phyloP scores from a whole-genome alignment of 164 flowering plant genomes.

The Dillenia suffruticosa region DNA sequence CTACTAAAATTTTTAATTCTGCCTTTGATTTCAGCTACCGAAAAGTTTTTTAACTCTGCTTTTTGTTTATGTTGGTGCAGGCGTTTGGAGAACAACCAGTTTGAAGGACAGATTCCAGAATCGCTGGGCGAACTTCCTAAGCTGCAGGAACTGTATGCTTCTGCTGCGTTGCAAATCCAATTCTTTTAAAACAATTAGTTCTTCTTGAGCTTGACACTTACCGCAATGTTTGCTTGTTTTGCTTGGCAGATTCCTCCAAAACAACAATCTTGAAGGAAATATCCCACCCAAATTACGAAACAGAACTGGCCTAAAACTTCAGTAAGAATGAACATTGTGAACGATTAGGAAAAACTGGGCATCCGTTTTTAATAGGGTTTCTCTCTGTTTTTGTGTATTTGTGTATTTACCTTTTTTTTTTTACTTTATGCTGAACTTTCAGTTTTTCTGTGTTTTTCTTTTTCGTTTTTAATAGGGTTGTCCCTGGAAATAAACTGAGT shows the following conservation, averaged over 20 bases:
- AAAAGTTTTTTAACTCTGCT: no score
- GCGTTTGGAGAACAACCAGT: conserved; percentile 71
- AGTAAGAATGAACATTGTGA: conserved; percentile 27
- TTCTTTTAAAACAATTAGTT: not conserved
- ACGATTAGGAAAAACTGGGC: no score
- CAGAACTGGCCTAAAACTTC: conserved; percentile 25
- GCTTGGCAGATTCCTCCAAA: conserved; percentile 56
- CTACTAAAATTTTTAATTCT: no score
- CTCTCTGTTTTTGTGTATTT: no score
- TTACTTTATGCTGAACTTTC: no score
- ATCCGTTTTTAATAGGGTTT: no score
- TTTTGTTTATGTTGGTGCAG: conserved; percentile 23
- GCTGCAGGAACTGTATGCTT: conserved; percentile 59
- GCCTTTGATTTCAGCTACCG: no score
- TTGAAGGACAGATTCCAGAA: conserved; percentile 59
- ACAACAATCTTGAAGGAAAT: conserved; percentile 50
- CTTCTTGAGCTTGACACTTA: not conserved
- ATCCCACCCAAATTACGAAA: conserved; percentile 34
- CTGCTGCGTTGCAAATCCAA: not conserved
- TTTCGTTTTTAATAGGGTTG: no score
- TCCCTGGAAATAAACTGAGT: no score
- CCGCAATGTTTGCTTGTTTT: not conserved
- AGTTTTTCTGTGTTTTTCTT: no score
- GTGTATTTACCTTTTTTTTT: no score
- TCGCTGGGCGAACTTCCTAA: conserved; percentile 39